phyloP scores from a whole-genome alignment of 108 stramenopile genomes.

The Cylindrotheca fusiformis region DNA sequence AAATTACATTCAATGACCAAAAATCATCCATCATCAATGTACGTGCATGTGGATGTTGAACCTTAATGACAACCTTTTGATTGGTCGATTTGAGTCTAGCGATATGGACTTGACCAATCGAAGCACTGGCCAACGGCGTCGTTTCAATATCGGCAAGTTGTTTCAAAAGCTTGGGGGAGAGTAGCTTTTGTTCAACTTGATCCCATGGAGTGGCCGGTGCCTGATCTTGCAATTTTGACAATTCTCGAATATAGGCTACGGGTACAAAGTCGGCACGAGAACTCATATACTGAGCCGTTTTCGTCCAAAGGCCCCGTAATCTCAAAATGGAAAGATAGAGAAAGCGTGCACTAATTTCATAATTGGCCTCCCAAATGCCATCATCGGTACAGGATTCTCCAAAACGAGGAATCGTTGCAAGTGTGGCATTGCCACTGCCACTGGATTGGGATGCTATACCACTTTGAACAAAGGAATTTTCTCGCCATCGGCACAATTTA shows the following conservation, averaged over 20 bases:
- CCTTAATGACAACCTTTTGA: slow-evolving; percentile 47
- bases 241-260: slow-evolving; percentile 20
- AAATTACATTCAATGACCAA: slow-evolving; percentile 32
- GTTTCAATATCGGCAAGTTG: slow-evolving; percentile 16
- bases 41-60: slow-evolving; percentile 45
- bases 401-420: slow-evolving; percentile 6
- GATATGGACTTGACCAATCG: slow-evolving; percentile 49
- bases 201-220: slow-evolving; percentile 34
- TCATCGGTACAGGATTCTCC: slow-evolving; percentile 31
- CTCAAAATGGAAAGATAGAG: slow-evolving; percentile 27
- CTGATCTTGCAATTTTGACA: slow-evolving; percentile 48
- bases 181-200: slow-evolving; percentile 21
- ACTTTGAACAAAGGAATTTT: slow-evolving; percentile 16
- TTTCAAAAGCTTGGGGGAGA: slow-evolving; percentile 8
- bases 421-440: neutral
- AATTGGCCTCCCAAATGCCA: slow-evolving; percentile 41
- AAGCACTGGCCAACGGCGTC: slow-evolving; percentile 34
- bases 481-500: slow-evolving; percentile 25
- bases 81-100: slow-evolving; percentile 15
- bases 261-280: slow-evolving; percentile 56
- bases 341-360: slow-evolving; percentile 32
- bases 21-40: slow-evolving; percentile 46
- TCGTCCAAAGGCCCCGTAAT: slow-evolving; percentile 56
- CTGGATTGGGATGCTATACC: neutral
- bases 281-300: slow-evolving; percentile 52